Evolutionary conservation across 2,329 filamentous ascomycete species (phyloP), one percentile per base, ranked within the genome.

Genomic region (Trichoderma semiorbis): DNA sequence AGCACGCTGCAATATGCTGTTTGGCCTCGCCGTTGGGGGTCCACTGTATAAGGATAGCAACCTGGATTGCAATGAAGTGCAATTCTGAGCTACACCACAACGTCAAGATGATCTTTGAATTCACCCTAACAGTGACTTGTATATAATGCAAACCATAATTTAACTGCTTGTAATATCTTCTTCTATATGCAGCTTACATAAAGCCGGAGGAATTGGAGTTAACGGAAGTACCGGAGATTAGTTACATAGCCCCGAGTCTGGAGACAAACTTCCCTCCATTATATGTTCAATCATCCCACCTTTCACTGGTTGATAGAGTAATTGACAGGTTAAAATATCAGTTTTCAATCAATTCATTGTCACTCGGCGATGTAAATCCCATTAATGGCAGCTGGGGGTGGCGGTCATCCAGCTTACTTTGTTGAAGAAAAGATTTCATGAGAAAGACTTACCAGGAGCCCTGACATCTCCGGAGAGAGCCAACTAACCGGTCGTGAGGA

Each of bases 181-280:
- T 63, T 28, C 6, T 26, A 39, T 39, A 14, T 36, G 34, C 24
- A 30, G 16, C 24, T 63, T 63, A 7, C 7, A 43, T 0, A 18
- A n/a, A 10, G 26, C 24, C 21, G 18, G 21, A 63, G 36, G 24
- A 30, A 47, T 63, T 63, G 60, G 60, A 43, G 32, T 63, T 63
- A 63, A 63, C 60, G 60, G 60, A 63, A n/a, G 60, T 63, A 63
- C 7, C 34, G 78, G 79, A 34, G 79, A 63, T 63, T 63, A 63
- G 60, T 43, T 7, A 30, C 34, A 47, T 63, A 82, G 1, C 47
- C 47, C 47, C 47, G 47, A 24, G n/a, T 24, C 47, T 24, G n/a
- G 2, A 7, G n/a, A 2, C 21, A 14, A 53, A 1, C 11, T 2
- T 24, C 21, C n/a, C 43, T 50, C 43, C n/a, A 50, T 53, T 53